Base-by-base conservation (phyloP, 371 early-diverging fungal species). In the Vavraia culicis region DNA sequence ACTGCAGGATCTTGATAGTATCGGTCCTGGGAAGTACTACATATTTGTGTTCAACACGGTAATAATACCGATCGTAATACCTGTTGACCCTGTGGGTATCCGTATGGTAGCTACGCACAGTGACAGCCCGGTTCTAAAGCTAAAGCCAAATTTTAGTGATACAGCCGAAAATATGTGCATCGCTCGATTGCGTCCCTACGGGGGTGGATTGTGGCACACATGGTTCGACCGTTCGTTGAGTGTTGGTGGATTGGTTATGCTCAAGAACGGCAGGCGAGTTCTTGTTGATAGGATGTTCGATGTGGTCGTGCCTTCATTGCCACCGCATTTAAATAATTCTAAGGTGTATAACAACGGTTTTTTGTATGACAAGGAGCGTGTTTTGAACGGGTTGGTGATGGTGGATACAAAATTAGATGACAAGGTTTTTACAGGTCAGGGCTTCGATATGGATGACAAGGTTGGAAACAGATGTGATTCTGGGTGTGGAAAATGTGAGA, bases 141-240 rank as follows among this genome's bases (percentile, higher is more conserved):
- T 79, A 68, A 89, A 88, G 66, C 93, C 93, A 4, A 71, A 82
- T 22, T 85, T 5, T 3, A 85, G 14, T 80, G 80, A 63, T 85
- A 81, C 68, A 74, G 76, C 50, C 76, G 76, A 36, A 61, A 58
- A 9, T 84, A 82, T 1, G 87, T 68, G 81, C 85, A 27, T 84
- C 88, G 62, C 32, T 63, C 64, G 8, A 62, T 79, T 83, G 49
- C 78, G 82, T 66, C 56, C 74, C 32, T 87, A 88, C 59, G 89
- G 89, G 54, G 89, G 88, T 38, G 88, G 85, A 5, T 41, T 55
- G 33, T 46, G 83, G 87, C 81, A 88, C 64, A 85, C 89, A 14
- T 91, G 89, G 88, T 91, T 89, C 68, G 91, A 91, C 69, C 77
- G 89, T 47, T 88, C 89, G 67, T 71, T 91, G 44, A 75, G 81